Base-by-base conservation (phyloP, 2,329 filamentous ascomycete species). In the Aspergillus vadensis region DNA sequence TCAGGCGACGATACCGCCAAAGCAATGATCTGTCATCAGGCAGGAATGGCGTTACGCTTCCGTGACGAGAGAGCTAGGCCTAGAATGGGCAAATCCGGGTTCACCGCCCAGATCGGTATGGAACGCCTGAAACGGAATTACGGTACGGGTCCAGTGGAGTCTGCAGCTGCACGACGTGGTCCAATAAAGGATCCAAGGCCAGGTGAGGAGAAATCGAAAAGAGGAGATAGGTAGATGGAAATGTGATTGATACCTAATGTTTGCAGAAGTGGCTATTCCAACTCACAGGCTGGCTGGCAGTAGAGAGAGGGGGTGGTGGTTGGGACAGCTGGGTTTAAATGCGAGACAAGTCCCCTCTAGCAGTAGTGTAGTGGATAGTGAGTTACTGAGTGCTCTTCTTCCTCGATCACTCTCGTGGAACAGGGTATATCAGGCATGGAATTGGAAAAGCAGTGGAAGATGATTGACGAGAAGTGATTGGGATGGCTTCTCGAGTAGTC, bases 161-260 rank as follows among this genome's bases (percentile, higher is more conserved):
- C 25, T 44, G 25, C 39, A 36, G 39, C 27, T 17, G 14, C 41
- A 56, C 56, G 38, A 69, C 67, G 67, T 69, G 67, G 67, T 62
- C 67, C 65, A 67, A 67, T 68, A n/a, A 59, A 53, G 53, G 23
- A n/a, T 21, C 48, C 30, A 17, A 30, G 8, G 17, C 19, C 8
- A 19, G 41, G 48, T 55, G 36, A 57, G 58, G 47, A 25, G 32
- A 60, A 43, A 30, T 51, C 41, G 57, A 64, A 61, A 57, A 50
- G 57, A 59, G n/a, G 47, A 14, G 10, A 23, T 23, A 44, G 41
- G 41, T 44, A 44, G 41, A 36, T 36, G 41, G 21, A 55, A 48
- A 57, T 15, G 47, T 50, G 21, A 57, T 52, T 55, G 41, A 47
- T 30, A 53, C 36, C 30, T 32, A 39, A 39, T 57, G 38, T 39